Conservation (phyloP, 2,329 filamentous ascomycete genomes). For the Shiraia bambusicola region DNA sequence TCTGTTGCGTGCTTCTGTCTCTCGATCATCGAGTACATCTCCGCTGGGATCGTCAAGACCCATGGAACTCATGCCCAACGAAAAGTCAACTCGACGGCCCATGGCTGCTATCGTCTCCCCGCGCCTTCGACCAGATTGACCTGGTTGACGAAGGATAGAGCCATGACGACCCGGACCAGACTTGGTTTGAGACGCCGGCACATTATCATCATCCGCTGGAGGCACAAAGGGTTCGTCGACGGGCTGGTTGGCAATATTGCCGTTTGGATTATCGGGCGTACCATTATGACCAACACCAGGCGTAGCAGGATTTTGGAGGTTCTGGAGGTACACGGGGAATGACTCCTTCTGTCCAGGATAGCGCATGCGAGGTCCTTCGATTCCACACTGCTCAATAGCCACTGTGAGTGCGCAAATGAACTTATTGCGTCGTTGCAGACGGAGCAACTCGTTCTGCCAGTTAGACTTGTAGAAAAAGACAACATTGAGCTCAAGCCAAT, state of each 20-base stretch:
- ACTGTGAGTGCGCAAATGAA: conserved; percentile 91
- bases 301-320: conserved; percentile 50
- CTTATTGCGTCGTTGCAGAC: conserved; percentile 87
- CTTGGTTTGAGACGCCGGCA: conserved; percentile 6
- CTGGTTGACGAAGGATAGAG: conserved; percentile 59
- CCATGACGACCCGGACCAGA: conserved; percentile 39
- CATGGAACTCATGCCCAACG: conserved; percentile 64
- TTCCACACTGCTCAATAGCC: conserved; percentile 78
- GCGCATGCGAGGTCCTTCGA: conserved; percentile 78
- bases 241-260: conserved; percentile 38
- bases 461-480: conserved; percentile 98
- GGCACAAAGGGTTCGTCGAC: conserved; percentile 49
- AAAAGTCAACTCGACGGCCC: conserved; percentile 68
- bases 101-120: conserved; percentile 61
- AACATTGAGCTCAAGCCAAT: conserved; percentile 84
- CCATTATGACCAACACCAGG: conserved; percentile 47
- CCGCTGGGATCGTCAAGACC: conserved; percentile 60
- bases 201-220: conserved; percentile 25
- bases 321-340: conserved; percentile 65
- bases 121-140: conserved; percentile 45
- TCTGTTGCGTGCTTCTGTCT: conserved; percentile 38
- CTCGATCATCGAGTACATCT: conserved; percentile 64
- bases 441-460: conserved; percentile 91
- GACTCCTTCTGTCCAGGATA: conserved; percentile 67
- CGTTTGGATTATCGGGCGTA: conserved; percentile 49